Conservation (phyloP, 1,284 basidiomycete species). For the Trametes versicolor region DNA sequence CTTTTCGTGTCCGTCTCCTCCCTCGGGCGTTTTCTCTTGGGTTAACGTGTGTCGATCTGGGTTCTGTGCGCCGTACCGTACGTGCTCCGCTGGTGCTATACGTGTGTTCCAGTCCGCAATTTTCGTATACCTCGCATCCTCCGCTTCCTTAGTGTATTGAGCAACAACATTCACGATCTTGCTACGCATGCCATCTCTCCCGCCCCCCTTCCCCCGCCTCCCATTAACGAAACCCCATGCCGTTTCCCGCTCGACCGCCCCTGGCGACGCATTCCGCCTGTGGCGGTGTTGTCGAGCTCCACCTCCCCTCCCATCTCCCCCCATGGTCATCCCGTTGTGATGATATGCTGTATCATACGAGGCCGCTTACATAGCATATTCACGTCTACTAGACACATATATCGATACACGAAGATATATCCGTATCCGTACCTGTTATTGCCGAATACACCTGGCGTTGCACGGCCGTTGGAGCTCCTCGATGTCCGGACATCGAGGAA, state of each 20-base stretch:
- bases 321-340: conserved; percentile 9
- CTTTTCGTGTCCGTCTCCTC: conserved; percentile 6
- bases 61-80: conserved; percentile 20
- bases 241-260: background rate
- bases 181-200: conserved; percentile 16
- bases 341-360: conserved; percentile 35
- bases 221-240: conserved; percentile 15
- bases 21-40: conserved; percentile 20
- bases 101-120: conserved; percentile 17
- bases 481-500: background rate
- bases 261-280: background rate
- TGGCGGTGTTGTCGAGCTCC: background rate
- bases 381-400: conserved; percentile 34
- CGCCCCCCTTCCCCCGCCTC: background rate
- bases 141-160: conserved; percentile 20
- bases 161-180: conserved; percentile 31
- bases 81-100: conserved; percentile 19
- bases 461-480: background rate
- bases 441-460: background rate
- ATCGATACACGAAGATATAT: conserved; percentile 38
- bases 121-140: conserved; percentile 30
- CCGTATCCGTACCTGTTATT: conserved; percentile 16
- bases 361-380: conserved; percentile 34
- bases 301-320: conserved; percentile 5
- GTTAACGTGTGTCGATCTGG: conserved; percentile 20